Conservation (phyloP, 1,139 yeast genomes). For the Candida freyschussii region DNA sequence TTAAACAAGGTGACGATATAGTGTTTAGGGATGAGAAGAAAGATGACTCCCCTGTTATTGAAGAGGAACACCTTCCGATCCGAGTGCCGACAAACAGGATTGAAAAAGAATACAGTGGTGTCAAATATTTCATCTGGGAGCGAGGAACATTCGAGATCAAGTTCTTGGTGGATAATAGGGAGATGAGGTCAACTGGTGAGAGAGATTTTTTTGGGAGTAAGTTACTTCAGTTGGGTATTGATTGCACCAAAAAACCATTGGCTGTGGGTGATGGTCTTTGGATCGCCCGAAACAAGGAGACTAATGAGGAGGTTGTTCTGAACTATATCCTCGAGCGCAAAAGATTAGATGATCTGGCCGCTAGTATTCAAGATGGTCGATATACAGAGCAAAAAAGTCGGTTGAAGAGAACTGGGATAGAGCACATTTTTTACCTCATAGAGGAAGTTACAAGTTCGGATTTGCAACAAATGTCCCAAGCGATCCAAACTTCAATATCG, state of each 20-base stretch:
- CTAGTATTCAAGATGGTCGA: slow-evolving; percentile 83
- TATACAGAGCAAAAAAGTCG: slow-evolving; percentile 82
- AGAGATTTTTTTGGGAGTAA: slow-evolving; percentile 59
- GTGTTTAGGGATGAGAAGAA: slow-evolving; percentile 26
- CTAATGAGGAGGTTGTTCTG: slow-evolving; percentile 61
- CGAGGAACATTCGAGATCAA: slow-evolving; percentile 50
- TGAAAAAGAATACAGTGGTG: slow-evolving; percentile 3
- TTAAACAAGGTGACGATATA: slow-evolving; percentile 43
- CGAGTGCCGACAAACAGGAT: slow-evolving; percentile 8
- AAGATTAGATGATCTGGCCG: slow-evolving; percentile 77
- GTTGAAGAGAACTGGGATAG: slow-evolving; percentile 61
- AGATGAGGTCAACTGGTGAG: slow-evolving; percentile 56
- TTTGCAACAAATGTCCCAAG: slow-evolving; percentile 46
- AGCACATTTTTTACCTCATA: slow-evolving; percentile 69
- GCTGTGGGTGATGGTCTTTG: slow-evolving; percentile 87
- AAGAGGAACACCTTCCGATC: slow-evolving; percentile 1
- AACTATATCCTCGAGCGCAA: slow-evolving; percentile 86
- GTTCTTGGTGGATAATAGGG: slow-evolving; percentile 77
- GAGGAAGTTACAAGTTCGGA: slow-evolving; percentile 63
- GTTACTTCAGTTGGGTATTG: slow-evolving; percentile 45
- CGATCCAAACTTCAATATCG: slow-evolving; percentile 74
- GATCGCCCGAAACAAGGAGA: slow-evolving; percentile 66
- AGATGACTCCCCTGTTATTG: slow-evolving; percentile 3
- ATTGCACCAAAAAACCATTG: slow-evolving; percentile 52
- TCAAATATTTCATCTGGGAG: slow-evolving; percentile 43